Base-by-base conservation (phyloP, 2,329 filamentous ascomycete species). In the Pseudofabraea citricarpa region DNA sequence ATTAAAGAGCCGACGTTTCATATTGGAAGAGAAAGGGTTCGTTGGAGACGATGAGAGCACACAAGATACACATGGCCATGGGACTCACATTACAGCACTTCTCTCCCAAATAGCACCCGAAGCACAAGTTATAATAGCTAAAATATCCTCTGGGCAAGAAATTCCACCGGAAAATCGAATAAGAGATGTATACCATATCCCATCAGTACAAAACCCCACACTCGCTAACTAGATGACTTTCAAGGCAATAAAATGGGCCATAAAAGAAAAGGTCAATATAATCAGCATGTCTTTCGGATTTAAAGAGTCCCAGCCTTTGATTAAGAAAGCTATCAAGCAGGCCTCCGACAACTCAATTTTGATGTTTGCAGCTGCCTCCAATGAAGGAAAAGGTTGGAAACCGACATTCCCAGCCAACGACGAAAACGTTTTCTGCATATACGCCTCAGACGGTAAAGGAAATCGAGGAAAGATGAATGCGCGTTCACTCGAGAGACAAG, bases 261-360 rank as follows among this genome's bases (percentile, higher is more conserved):
- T 41, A 0, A 16, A 45, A 41, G 41, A 41, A 43, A 47, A 49
- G 5, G 50, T 51, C 4, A 45, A 52, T 27, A 50, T 52, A 19
- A 50, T 52, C 7, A 38, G 41, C 7, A 45, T 52, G 49, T 52
- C 49, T 6, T 50, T 52, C 36, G 49, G 45, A 8, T 32, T 51
- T 15, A 23, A 23, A 12, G 29, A 39, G 9, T 37, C 40, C n/a
- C 15, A 22, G 18, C 19, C 33, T 5, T n/a, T n/a, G 9, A 43
- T 43, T 16, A 19, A 22, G 5, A 22, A 21, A 10, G 45, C 42
- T 5, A 18, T 48, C 12, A 9, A 18, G 4, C 36, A 44, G 38
- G 47, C 47, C 16, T 20, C 15, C 8, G 8, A 26, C 20, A 44
- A 40, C 3, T 9, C 22, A 3, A 44, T 29, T 5, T 16, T 49